A percentile compares a stretch with the other conserved stretches of the same genome.
phyloP scores from a whole-genome alignment of 768 basidiomycete genomes.

The Dacryopinax spathularia region DNA sequence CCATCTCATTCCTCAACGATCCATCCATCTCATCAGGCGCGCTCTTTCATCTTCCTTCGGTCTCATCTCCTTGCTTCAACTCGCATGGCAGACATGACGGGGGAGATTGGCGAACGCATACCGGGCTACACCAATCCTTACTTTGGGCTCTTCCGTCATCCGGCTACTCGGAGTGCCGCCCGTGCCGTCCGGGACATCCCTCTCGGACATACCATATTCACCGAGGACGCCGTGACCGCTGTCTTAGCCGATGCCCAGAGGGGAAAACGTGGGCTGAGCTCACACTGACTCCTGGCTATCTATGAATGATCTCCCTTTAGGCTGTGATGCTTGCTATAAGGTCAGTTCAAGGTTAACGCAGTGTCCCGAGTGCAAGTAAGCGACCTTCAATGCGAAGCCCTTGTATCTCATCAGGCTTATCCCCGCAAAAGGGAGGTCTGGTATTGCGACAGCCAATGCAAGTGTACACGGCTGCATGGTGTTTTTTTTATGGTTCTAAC shows the following conservation, averaged over 20 bases:
- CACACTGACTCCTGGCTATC: neutral
- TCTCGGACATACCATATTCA: neutral
- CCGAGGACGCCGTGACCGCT: neutral
- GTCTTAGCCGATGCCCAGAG: neutral
- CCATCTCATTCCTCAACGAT: neutral
- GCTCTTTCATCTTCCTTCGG: neutral
- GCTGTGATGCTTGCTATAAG: neutral
- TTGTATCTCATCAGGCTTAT: neutral
- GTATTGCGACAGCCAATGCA: neutral
- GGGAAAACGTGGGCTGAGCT: neutral
- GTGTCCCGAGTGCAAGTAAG: neutral
- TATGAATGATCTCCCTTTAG: neutral
- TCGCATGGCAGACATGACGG: constrained; percentile 3
- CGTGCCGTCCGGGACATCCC: neutral
- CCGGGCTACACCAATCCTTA: neutral
- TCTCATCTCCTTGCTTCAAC: neutral
- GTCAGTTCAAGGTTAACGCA: neutral
- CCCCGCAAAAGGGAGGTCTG: neutral
- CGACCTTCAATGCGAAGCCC: neutral
- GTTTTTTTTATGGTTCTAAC: neutral
- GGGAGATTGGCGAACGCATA: neutral
- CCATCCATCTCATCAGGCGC: neutral
- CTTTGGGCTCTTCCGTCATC: neutral
- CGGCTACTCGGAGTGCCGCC: neutral
- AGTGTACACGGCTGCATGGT: neutral